Evolutionary conservation across 495 filamentous ascomycete genomes (phyloP).

Genomic region (Podospora bellae-mahoneyi): DNA sequence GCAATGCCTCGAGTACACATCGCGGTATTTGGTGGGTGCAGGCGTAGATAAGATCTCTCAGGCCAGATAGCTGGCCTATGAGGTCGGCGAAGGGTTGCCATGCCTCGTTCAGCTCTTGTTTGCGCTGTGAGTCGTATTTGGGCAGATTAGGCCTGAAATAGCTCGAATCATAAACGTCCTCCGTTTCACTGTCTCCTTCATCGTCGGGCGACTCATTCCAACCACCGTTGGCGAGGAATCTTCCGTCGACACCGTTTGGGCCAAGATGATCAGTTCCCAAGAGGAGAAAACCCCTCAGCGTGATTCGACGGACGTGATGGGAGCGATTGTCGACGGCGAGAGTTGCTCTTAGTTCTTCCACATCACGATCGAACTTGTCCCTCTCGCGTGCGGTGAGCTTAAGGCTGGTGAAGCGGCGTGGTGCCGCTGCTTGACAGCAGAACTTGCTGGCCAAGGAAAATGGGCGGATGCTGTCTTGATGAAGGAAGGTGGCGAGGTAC

Average conservation of each 20-base stretch:
- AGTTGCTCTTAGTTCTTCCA: background rate
- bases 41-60: conserved; percentile 8
- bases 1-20: conserved; percentile 3
- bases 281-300: background rate
- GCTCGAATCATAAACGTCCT: background rate
- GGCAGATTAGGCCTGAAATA: background rate
- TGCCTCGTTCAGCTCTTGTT: conserved; percentile 6
- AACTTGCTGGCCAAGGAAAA: background rate
- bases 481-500: background rate
- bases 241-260: background rate
- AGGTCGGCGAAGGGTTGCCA: conserved; percentile 11
- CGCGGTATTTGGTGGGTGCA: conserved; percentile 1
- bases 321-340: background rate
- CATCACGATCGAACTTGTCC: background rate
- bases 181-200: background rate
- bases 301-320: background rate
- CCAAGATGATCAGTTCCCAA: background rate
- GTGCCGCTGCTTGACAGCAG: background rate
- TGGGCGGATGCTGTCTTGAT: background rate
- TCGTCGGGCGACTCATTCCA: background rate
- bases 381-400: background rate
- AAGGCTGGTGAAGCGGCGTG: background rate
- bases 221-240: background rate
- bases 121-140: background rate
- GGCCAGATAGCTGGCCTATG: conserved; percentile 3